These are phyloP conservation scores for Stemphylium lycopersici DNA, from an alignment of 2,329 filamentous ascomycete species.

Conservation along the genomic window DNA sequence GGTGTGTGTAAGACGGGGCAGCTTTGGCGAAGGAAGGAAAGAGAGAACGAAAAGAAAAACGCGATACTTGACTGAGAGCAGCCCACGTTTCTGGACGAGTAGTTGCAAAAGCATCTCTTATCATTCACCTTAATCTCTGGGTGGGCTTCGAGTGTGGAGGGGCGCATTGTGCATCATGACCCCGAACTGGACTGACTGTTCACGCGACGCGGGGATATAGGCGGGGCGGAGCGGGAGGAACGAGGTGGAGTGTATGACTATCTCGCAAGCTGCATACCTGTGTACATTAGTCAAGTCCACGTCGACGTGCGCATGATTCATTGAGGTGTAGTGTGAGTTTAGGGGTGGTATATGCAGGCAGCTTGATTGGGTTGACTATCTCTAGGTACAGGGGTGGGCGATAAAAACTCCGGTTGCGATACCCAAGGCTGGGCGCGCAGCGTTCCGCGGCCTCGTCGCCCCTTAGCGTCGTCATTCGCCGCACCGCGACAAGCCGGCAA, in stretches of 20 bases:
- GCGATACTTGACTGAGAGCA: neutral
- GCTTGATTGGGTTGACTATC: neutral
- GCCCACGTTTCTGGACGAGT: neutral
- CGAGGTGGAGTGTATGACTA: neutral
- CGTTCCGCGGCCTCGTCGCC: conserved; percentile 6
- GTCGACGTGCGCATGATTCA: neutral
- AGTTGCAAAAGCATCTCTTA: neutral
- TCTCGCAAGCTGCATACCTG: conserved; percentile 4
- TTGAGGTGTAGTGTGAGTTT: conserved; percentile 1
- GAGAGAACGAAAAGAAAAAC: neutral
- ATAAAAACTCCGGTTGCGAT: conserved; percentile 5
- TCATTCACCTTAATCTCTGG: neutral
- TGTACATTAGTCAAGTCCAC: neutral
- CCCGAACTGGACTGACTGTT: neutral
- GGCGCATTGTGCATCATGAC: neutral
- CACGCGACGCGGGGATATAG: conserved; percentile 5
- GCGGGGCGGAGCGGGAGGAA: conserved; percentile 6
- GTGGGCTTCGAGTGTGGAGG: neutral
- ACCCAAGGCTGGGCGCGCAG: conserved; percentile 1
- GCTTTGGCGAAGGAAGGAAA: neutral
- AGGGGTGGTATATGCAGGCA: neutral
- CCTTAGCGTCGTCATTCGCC: conserved; percentile 4
- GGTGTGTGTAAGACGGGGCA: neutral
- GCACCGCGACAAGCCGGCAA: conserved; percentile 13
- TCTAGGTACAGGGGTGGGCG: neutral